Evolutionary conservation across 129 eudicot genomes (phyloP), one percentile per base, ranked within the genome.

Genomic region (Pseudognaphalium luteoalbum): DNA sequence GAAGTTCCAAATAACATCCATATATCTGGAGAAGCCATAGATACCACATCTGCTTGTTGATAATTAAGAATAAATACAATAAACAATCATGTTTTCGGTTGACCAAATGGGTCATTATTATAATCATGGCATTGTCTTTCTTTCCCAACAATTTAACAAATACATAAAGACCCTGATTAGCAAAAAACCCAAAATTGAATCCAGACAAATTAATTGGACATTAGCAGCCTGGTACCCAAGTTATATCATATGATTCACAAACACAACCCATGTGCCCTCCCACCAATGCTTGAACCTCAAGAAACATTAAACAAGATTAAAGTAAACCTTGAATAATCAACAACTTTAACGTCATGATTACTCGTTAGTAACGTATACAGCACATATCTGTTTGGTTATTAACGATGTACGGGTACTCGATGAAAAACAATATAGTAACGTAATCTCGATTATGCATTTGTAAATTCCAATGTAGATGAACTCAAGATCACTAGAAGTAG

Each of bases 231-330:
- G 71, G 63, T 72, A 66, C 65, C 65, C 65, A 64, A 75, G 47
- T 75, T 54, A 33, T 76, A 29, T 30, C 78, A 75, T 64, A 67
- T 66, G 52, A 56, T 11, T 56, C 54, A 72, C 32, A 72, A 76
- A 74, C 22, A 76, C 67, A 67, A 52, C 80, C 67, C 81, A 67
- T 76, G 81, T 56, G 81, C 68, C 59, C 42, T 65, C 59, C 68
- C 52, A 54, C 42, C 65, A 54, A 52, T 52, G 35, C 73, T 76
- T 67, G 4, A 76, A 52, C 56, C 32, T 67, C 74, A 76, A 66
- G 58, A 33, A 67, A 76, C 66, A 20, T 66, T 56, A 56, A 56
- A 76, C 74, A 67, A 25, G 16, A 21, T 67, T 76, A 35, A 56
- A 56, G 50, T 67, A 25, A 76, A 75, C 33, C 12, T 63, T 21